These are phyloP conservation scores for Ophiostoma pallidulum DNA, from an alignment of 2,329 filamentous ascomycete genomes.

Conservation along the genomic window DNA sequence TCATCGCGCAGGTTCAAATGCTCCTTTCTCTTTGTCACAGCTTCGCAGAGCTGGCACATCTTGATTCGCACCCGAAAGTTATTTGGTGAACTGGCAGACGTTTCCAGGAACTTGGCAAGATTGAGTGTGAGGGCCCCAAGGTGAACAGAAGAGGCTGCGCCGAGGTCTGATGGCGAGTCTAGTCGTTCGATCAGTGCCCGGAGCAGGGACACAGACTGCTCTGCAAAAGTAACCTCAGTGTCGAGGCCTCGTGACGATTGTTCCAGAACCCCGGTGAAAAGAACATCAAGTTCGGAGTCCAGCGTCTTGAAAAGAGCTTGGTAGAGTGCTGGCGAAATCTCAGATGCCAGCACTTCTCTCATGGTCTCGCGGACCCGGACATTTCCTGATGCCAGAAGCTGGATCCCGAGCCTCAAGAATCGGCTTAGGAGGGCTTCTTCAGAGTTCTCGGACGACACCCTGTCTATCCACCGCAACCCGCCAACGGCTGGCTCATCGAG, in stretches of 20 bases:
- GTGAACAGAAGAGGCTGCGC: constrained; percentile 53
- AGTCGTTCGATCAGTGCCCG: constrained; percentile 55
- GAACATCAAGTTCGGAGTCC: constrained; percentile 52
- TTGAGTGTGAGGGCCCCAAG: constrained; percentile 54
- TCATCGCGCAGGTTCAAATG: constrained; percentile 60
- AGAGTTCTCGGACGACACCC: constrained; percentile 45
- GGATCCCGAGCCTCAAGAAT: constrained; percentile 54
- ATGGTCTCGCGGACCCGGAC: constrained; percentile 57
- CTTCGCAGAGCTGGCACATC: constrained; percentile 57
- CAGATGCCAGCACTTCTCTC: constrained; percentile 55
- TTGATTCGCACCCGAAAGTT: constrained; percentile 58
- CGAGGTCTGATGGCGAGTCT: constrained; percentile 53
- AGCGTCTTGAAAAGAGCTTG: constrained; percentile 55
- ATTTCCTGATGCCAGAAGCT: constrained; percentile 55
- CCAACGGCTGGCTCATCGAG: constrained; percentile 49
- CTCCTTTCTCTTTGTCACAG: constrained; percentile 56
- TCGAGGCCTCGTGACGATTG: constrained; percentile 45
- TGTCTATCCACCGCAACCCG: constrained; percentile 56
- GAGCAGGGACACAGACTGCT: constrained; percentile 56
- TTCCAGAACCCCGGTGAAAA: constrained; percentile 49
- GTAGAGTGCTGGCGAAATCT: constrained; percentile 53
- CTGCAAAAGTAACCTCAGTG: constrained; percentile 55
- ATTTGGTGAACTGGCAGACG: constrained; percentile 44
- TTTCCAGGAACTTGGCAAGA: constrained; percentile 58
- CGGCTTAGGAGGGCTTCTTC: constrained; percentile 51